Conservation (phyloP, 2,329 filamentous ascomycete genomes). For the Aureobasidium sp. region DNA sequence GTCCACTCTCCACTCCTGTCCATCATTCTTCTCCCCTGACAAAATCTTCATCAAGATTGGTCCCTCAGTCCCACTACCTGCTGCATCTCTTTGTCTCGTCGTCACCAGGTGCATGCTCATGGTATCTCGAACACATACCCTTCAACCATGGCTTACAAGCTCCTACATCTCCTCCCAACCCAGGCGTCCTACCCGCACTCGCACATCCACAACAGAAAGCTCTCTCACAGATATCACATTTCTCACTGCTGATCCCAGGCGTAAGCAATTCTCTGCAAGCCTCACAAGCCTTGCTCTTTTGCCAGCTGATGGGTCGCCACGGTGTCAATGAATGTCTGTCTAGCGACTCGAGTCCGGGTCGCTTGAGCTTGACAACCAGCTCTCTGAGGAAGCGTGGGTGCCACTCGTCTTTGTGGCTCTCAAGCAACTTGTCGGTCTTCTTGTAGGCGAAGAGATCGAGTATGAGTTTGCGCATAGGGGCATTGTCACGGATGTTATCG, state of each 20-base stretch:
- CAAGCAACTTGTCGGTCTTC: constrained; percentile 41
- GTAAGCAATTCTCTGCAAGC: constrained; percentile 30
- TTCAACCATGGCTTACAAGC: constrained; percentile 30
- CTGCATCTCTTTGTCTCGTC: not conserved
- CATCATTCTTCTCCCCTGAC: too few species aligned
- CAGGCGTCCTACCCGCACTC: constrained; percentile 17
- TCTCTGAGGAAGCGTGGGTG: constrained; percentile 40
- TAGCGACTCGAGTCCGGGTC: constrained; percentile 34
- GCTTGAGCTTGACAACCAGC: constrained; percentile 37
- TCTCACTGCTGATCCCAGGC: constrained; percentile 28
- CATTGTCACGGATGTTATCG: constrained; percentile 31
- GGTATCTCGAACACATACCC: constrained; percentile 27
- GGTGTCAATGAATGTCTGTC: constrained; percentile 32
- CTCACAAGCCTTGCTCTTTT: constrained; percentile 28
- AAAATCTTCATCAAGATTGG: too few species aligned
- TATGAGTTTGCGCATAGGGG: constrained; percentile 33
- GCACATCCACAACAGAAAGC: constrained; percentile 35
- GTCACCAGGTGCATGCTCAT: constrained; percentile 23
- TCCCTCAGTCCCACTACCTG: not conserved
- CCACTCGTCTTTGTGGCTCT: constrained; percentile 38
- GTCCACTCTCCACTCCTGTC: too few species aligned
- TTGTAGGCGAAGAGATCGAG: constrained; percentile 45
- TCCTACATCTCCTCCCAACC: constrained; percentile 23
- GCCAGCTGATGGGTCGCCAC: constrained; percentile 30
- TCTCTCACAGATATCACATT: constrained; percentile 32